Percentiles rank a stretch among this genome's conserved stretches.
These are phyloP conservation scores for Furcasterigmium sp. DNA, from an alignment of 2,329 filamentous ascomycete genomes.

Conservation along the genomic window DNA sequence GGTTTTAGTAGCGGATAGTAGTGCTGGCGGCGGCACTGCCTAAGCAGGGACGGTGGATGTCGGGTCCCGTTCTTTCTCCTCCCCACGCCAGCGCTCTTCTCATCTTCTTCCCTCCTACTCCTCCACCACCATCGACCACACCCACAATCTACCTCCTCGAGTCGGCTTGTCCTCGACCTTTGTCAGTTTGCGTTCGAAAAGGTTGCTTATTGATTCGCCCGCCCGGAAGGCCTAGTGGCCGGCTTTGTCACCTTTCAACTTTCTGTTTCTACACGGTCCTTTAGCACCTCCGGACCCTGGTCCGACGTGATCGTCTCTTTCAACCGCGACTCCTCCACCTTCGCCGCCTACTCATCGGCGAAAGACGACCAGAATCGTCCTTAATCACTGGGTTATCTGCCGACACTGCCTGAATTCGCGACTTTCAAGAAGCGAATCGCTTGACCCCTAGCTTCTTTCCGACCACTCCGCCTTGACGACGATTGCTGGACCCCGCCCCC, in stretches of 20 bases:
- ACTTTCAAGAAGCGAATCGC: too few species aligned
- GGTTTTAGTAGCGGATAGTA: too few species aligned
- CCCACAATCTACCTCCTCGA: not conserved
- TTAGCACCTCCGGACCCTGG: not conserved
- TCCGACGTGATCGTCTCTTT: not conserved
- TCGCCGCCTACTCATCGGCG: too few species aligned
- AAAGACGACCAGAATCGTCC: too few species aligned
- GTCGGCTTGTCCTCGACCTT: not conserved
- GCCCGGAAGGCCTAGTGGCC: not conserved
- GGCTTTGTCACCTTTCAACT: not conserved
- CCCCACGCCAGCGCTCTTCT: not conserved
- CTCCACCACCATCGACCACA: not conserved
- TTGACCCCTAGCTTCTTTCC: too few species aligned
- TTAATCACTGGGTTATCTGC: too few species aligned
- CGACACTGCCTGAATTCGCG: too few species aligned
- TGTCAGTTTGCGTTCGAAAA: not conserved
- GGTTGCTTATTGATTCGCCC: constrained; percentile 2
- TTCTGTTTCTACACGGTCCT: constrained; percentile 3
- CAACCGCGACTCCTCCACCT: not conserved
- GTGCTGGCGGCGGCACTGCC: too few species aligned
- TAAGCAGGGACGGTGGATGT: not conserved
- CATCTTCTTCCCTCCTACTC: constrained; percentile 4
- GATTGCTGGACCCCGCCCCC: too few species aligned
- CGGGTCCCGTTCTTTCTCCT: constrained; percentile 1
- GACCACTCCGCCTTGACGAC: too few species aligned